A percentile compares a stretch with the other conserved stretches of the same genome.
These are phyloP conservation scores for Podila epicladia DNA, from an alignment of 192 early-diverging fungal species.

Conservation along the genomic window DNA sequence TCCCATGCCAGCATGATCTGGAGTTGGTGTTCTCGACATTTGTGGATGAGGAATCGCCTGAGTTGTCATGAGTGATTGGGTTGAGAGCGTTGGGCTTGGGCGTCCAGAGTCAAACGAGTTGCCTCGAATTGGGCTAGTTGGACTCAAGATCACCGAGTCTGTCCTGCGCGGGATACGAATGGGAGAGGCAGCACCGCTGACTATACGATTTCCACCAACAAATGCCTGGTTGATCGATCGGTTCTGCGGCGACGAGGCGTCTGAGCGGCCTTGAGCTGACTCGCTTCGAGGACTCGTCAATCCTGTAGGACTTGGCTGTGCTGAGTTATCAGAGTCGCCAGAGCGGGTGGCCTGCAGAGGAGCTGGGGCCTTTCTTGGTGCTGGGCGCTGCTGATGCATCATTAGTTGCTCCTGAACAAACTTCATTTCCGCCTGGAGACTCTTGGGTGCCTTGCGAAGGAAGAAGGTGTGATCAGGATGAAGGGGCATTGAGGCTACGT, in stretches of 20 bases:
- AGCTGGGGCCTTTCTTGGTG: background rate
- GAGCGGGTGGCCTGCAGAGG: constrained; percentile 11
- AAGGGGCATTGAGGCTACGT: constrained; percentile 47
- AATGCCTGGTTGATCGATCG: constrained; percentile 12
- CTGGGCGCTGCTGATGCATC: constrained; percentile 1
- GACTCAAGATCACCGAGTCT: constrained; percentile 45
- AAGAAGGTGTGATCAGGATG: constrained; percentile 41
- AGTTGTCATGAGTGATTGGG: constrained; percentile 27
- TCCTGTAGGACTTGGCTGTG: constrained; percentile 21
- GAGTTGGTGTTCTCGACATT: constrained; percentile 46
- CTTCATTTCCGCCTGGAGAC: constrained; percentile 46
- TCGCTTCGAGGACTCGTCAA: background rate
- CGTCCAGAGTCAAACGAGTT: constrained; percentile 45
- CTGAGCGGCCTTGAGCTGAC: background rate
- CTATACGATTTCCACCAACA: constrained; percentile 7
- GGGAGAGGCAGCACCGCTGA: constrained; percentile 5
- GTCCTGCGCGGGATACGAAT: constrained; percentile 38
- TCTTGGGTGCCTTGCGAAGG: constrained; percentile 43
- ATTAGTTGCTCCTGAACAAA: constrained; percentile 37
- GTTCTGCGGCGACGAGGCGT: constrained; percentile 17
- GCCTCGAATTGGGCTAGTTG: constrained; percentile 27
- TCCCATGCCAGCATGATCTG: constrained; percentile 12
- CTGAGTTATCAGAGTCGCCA: constrained; percentile 15
- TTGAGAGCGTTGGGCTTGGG: constrained; percentile 40
- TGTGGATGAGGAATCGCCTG: constrained; percentile 31